A percentile compares a stretch with the other conserved stretches of the same genome.
Evolutionary conservation across 2,329 filamentous ascomycete genomes (phyloP).

Genomic region (Plectosphaerella cucumerina): DNA sequence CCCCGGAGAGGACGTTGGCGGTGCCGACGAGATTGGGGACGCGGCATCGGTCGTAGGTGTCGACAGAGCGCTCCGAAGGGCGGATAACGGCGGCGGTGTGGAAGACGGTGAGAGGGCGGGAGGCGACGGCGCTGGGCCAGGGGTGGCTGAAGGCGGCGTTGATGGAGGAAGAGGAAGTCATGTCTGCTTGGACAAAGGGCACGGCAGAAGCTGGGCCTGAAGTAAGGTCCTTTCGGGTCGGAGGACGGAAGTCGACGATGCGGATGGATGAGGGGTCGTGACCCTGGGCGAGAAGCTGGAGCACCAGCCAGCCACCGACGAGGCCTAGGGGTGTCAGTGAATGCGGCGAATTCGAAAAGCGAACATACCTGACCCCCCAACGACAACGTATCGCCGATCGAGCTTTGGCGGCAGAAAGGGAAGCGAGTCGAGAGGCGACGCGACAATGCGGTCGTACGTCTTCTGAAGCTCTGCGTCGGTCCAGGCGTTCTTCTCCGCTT

Average conservation of each 20-base stretch:
- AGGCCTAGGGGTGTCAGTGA: slow-evolving; percentile 34
- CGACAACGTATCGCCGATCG: slow-evolving; percentile 38
- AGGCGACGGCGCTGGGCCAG: slow-evolving; percentile 37
- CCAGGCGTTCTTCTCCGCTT: slow-evolving; percentile 24
- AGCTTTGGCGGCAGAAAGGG: slow-evolving; percentile 32
- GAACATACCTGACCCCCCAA: slow-evolving; percentile 40
- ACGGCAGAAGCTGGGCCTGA: slow-evolving; percentile 28
- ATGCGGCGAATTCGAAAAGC: neutral
- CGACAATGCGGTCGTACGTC: slow-evolving; percentile 28
- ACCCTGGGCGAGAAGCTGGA: slow-evolving; percentile 48
- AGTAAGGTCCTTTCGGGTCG: slow-evolving; percentile 37
- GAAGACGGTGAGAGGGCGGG: slow-evolving; percentile 50
- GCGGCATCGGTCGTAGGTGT: slow-evolving; percentile 39
- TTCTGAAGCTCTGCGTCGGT: slow-evolving; percentile 27
- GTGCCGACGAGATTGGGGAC: slow-evolving; percentile 49
- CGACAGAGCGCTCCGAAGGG: slow-evolving; percentile 40
- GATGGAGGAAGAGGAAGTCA: slow-evolving; percentile 40
- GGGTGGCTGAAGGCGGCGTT: slow-evolving; percentile 39
- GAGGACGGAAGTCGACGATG: slow-evolving; percentile 44
- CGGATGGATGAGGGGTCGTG: slow-evolving; percentile 46
- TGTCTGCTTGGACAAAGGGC: slow-evolving; percentile 43
- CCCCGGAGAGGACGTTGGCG: slow-evolving; percentile 41
- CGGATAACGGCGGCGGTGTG: slow-evolving; percentile 53
- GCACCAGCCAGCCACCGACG: slow-evolving; percentile 50
- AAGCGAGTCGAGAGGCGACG: slow-evolving; percentile 31